Evolutionary conservation across 371 early-diverging fungal species (phyloP), one percentile per base, ranked within the genome.

Genomic region (Mucor irregularis): DNA sequence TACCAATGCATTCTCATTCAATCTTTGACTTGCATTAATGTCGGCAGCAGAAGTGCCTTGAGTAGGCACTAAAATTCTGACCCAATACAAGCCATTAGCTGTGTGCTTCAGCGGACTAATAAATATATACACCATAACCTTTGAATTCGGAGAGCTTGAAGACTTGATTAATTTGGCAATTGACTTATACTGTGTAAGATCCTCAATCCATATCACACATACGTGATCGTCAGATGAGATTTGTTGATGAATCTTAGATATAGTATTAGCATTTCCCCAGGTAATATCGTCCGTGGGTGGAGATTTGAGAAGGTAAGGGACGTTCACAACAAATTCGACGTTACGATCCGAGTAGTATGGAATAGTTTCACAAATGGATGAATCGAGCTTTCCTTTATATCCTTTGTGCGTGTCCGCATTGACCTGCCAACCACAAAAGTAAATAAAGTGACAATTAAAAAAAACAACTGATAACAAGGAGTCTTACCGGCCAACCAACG

Each of bases 281-380:
- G 40, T 43, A 24, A 45, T 22, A 16, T 59, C 45, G 26, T 55
- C 60, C 3, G 43, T 14, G 17, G 60, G 24, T 17, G 67, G 58
- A 22, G 33, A 13, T 13, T 75, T 68, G 28, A 86, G 63, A 45
- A 83, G 53, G 49, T 83, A 84, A 14, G 93, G 93, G 0, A 78
- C 76, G 59, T 89, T 83, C 43, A 90, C 89, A n/a, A 91, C 61
- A 42, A 89, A 81, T 53, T 92, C 91, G 5, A 77, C 69, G 4
- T 66, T 82, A 11, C 88, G 69, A 50, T 85, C 84, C 0, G 90
- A 84, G 67, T 83, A 92, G 63, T 92, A 92, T 0, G 89, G 85
- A 0, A 85, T 76, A 1, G 84, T 83, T 10, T 76, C 68, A 50
- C 89, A 88, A 6, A 79, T 53, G 1, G 69, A 47, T 11, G 78